phyloP scores from a whole-genome alignment of 1,284 basidiomycete species.

The Ustilago crameri region DNA sequence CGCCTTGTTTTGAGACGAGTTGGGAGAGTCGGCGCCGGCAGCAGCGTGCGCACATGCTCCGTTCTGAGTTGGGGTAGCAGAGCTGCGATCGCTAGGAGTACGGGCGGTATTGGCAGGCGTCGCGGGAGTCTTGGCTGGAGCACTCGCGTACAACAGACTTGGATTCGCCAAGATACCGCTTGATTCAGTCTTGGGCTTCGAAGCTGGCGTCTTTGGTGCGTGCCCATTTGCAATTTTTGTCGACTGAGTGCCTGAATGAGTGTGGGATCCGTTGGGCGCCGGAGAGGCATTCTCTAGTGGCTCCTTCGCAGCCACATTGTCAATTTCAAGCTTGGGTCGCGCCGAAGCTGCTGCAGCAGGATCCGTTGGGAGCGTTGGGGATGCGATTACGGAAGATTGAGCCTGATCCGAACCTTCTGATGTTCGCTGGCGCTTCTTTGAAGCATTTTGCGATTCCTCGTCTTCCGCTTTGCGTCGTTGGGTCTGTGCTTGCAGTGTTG shows the following conservation, averaged over 20 bases:
- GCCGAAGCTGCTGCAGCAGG: not conserved
- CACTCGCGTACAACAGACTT: slow-evolving; percentile 35
- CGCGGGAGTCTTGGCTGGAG: slow-evolving; percentile 15
- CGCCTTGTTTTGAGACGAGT: slow-evolving; percentile 42
- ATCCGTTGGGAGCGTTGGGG: not conserved
- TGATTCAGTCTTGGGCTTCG: slow-evolving; percentile 23
- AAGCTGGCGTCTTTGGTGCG: slow-evolving; percentile 16
- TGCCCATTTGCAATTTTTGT: slow-evolving; percentile 17
- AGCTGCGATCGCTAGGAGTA: slow-evolving; percentile 7
- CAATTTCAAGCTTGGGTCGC: slow-evolving; percentile 1
- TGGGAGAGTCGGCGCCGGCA: slow-evolving; percentile 14
- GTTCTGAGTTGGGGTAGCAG: slow-evolving; percentile 2
- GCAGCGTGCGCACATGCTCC: slow-evolving; percentile 10
- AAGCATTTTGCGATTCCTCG: slow-evolving; percentile 11
- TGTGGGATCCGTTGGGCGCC: slow-evolving; percentile 1
- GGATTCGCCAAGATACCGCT: slow-evolving; percentile 29
- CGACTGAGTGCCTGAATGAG: not conserved
- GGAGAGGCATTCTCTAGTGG: not conserved
- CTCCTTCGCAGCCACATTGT: not conserved
- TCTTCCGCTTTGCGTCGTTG: slow-evolving; percentile 36
- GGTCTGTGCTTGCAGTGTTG: slow-evolving; percentile 18
- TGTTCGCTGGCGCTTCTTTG: slow-evolving; percentile 30
- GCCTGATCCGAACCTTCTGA: slow-evolving; percentile 1
- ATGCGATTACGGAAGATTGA: not conserved
- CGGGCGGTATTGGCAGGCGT: slow-evolving; percentile 9